phyloP scores from a whole-genome alignment of 768 basidiomycete genomes.

The Xanthoconium purpureum region DNA sequence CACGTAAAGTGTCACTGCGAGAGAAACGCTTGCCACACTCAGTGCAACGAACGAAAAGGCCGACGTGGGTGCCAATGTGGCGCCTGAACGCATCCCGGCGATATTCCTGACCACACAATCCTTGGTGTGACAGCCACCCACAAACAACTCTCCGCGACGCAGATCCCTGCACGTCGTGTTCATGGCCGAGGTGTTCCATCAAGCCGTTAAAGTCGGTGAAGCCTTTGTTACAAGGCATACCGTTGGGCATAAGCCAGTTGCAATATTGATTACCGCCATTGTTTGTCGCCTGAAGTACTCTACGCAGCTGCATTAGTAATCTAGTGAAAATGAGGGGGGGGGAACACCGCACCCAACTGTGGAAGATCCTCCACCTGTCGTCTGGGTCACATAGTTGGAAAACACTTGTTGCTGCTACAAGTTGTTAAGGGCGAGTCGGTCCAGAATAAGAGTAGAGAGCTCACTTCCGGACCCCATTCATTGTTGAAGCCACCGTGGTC shows the following conservation, averaged over 20 bases:
- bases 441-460: too few species aligned
- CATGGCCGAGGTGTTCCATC: not conserved
- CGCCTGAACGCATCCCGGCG: slow-evolving; percentile 4
- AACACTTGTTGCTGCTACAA: slow-evolving; percentile 4
- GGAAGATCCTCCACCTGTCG: not conserved
- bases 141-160: not conserved
- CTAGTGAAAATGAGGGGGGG: not conserved
- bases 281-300: not conserved
- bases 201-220: slow-evolving; percentile 1
- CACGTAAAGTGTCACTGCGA: not conserved
- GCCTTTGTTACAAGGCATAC: not conserved
- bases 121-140: not conserved
- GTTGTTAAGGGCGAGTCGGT: not conserved
- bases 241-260: not conserved
- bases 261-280: not conserved
- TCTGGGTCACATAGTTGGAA: not conserved
- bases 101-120: not conserved
- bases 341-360: not conserved
- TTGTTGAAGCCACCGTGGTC: not conserved
- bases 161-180: slow-evolving; percentile 3
- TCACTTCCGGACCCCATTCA: slow-evolving; percentile 8
- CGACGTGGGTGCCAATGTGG: slow-evolving; percentile 6
- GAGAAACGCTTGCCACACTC: slow-evolving; percentile 3
- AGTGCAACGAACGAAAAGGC: not conserved
- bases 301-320: not conserved